These are phyloP conservation scores for Penicillium polonicum DNA, from an alignment of 2,329 filamentous ascomycete species.

Conservation along the genomic window DNA sequence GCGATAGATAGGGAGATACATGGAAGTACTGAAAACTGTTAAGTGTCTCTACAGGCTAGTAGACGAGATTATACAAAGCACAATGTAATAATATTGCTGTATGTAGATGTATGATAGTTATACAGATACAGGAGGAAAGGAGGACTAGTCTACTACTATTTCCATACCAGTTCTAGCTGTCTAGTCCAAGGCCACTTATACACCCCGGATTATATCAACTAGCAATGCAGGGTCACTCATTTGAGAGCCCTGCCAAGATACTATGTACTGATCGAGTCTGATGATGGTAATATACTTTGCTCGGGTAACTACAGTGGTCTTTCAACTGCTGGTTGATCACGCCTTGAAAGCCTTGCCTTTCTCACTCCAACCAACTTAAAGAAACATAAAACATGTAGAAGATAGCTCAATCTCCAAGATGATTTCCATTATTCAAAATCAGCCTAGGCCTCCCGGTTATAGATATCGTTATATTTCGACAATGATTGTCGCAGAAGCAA, in stretches of 20 bases:
- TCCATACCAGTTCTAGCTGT: no score
- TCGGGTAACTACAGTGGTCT: not conserved
- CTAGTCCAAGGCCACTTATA: not conserved
- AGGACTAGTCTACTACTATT: no score
- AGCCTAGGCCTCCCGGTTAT: slow-evolving; percentile 18
- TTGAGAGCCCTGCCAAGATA: not conserved
- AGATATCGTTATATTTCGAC: slow-evolving; percentile 34
- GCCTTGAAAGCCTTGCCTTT: not conserved
- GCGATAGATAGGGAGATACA: no score
- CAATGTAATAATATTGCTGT: no score
- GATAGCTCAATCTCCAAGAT: not conserved
- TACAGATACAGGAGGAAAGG: no score
- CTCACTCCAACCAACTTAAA: not conserved
- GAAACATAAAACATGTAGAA: not conserved
- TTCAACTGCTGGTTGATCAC: not conserved
- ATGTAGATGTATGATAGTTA: no score
- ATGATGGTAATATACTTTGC: not conserved
- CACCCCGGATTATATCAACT: not conserved
- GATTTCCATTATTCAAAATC: not conserved
- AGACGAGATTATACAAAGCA: no score
- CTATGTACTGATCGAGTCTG: not conserved
- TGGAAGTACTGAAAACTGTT: no score
- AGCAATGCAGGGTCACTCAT: not conserved
- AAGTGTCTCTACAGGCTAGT: no score
- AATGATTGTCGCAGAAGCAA: slow-evolving; percentile 25